Evolutionary conservation across 805 yeast genomes (phyloP), one percentile per base, ranked within the genome.

Genomic region (Candida cerambycidarum): DNA sequence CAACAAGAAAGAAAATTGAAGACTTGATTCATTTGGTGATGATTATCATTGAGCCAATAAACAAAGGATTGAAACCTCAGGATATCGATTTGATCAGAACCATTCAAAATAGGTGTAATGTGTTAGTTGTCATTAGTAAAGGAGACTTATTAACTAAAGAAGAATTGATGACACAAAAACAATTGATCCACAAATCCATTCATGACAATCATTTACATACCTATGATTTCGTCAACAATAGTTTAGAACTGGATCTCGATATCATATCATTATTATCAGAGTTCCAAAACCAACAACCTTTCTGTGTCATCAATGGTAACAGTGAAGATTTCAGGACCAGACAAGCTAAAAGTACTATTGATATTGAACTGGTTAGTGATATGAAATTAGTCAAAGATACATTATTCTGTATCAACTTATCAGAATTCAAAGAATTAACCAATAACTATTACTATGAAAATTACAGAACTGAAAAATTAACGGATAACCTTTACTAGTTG

Each of bases 391-490:
- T 49, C 4, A 27, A 44, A 13, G 47, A 46, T 16, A n/a, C 47
- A 1, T 13, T 49, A 13, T 43, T 49, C 36, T 33, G 38, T 21
- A 23, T 44, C 11, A 37, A 42, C 21, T 39, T 46, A 34, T 11
- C 32, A 4, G 53, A 44, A 17, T 49, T 49, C 24, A 49, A 43
- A 41, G 51, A 46, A 16, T 23, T 43, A 14, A 46, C 51, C 11
- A 43, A 44, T 38, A 49, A 49, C 43, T 16, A 27, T 38, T 46
- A 46, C 27, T 49, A 49, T 38, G 53, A 49, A 33, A 16, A 31
- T 12, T 49, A 44, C 18, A 38, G 53, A 42, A 49, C 51, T 39
- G 50, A 46, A 42, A 49, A 27, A 30, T 46, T 49, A 32, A 32
- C 17, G 29, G 16, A 32, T 18, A 34, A 27, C 25, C 15, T 12